Base-by-base conservation (phyloP, 2,329 filamentous ascomycete genomes). In the Myriosclerotinia curreyana region DNA sequence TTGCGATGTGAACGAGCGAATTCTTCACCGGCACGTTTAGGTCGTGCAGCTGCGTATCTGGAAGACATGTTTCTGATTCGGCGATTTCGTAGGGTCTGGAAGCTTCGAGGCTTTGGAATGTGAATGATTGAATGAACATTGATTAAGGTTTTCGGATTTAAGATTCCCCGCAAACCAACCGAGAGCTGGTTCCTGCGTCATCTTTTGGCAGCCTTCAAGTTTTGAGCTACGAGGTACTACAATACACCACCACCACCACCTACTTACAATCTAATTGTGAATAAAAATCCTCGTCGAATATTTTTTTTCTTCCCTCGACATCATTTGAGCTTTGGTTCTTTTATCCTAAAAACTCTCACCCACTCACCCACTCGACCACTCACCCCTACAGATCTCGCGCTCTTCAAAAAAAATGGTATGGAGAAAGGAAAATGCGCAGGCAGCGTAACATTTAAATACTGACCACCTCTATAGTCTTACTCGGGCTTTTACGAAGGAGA, bases 11-110 rank as follows among this genome's bases (percentile, higher is more conserved):
- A 86, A 65, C 91, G 87, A 52, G 89, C 86, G 74, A 90, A 96
- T 71, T 88, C 86, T 78, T 96, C 92, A 71, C 88, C 90, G 5
- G 86, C 89, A 69, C 92, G 88, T 78, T 94, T 96, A 12, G 91
- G 91, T 46, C 91, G 89, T 61, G 89, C 89, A 36, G 87, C 86
- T 60, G 84, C 81, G 73, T 81, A 83, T 71, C 82, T 77, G 61
- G 83, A 83, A 15, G 71, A 70, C 71, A 85, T 80, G 82, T 85
- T 88, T 44, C 67, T 38, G 15, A 15, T 48, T 40, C 2, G 22
- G 22, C 22, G n/a, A 46, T 12, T 31, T 25, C 17, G 9, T 15
- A 11, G 12, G 14, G 5, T 60, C 25, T 38, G 34, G 56, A 54
- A 54, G 6, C 14, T 61, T 53, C 22, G 42, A 54, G 49, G 5